phyloP scores from a whole-genome alignment of 2,329 filamentous ascomycete species.

The Metarhizium robertsii region DNA sequence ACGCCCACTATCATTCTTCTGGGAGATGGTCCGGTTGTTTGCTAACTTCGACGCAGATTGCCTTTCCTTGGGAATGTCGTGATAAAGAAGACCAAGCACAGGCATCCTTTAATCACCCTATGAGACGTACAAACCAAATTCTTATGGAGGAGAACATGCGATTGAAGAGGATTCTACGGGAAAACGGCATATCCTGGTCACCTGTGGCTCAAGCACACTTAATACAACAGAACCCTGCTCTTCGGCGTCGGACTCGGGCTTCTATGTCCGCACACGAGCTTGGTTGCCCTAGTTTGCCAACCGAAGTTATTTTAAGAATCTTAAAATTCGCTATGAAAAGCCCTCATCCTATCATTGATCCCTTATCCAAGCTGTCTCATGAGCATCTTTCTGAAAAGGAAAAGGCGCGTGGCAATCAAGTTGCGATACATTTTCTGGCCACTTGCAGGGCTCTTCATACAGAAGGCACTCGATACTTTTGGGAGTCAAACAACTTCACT shows the following conservation, averaged over 20 bases:
- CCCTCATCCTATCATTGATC: constrained; percentile 41
- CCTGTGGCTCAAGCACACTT: constrained; percentile 23
- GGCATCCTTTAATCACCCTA: constrained; percentile 35
- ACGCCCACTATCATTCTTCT: neutral
- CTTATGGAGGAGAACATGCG: constrained; percentile 39
- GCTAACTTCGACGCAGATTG: constrained; percentile 13
- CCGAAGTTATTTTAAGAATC: constrained; percentile 43
- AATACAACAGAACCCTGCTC: constrained; percentile 20
- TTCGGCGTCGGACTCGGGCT: constrained; percentile 22
- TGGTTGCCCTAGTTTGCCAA: constrained; percentile 35
- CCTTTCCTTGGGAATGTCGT: constrained; percentile 39
- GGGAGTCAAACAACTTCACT: constrained; percentile 42
- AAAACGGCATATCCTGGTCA: constrained; percentile 44
- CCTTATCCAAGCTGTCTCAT: constrained; percentile 33
- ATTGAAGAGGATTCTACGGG: constrained; percentile 41
- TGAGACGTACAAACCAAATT: constrained; percentile 35
- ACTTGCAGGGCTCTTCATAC: constrained; percentile 39
- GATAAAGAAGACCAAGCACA: constrained; percentile 43
- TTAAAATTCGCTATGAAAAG: constrained; percentile 42
- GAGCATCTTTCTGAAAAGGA: constrained; percentile 36
- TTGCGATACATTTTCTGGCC: constrained; percentile 43
- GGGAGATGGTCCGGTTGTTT: neutral
- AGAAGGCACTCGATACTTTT: constrained; percentile 41
- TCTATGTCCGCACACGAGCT: constrained; percentile 19
- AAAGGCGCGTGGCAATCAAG: constrained; percentile 33